Evolutionary conservation across 331 rosid genomes (phyloP).

Genomic region (Ulmus americana): DNA sequence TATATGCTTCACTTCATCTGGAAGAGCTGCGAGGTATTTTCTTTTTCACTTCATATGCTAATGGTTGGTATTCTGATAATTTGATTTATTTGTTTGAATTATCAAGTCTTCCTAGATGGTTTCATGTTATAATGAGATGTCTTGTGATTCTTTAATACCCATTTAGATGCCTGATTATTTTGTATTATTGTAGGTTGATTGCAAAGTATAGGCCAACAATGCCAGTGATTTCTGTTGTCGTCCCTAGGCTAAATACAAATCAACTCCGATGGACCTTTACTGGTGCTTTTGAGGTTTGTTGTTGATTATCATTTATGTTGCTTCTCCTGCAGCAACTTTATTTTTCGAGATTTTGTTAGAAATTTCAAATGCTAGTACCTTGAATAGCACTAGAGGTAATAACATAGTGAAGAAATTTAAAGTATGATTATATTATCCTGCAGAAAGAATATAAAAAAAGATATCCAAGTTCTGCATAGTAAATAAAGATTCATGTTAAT

Average conservation of each 20-base stretch:
- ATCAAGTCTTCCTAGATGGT: background rate
- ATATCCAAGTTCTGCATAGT: too few relatives aligned
- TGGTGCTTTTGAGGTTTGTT: conserved; percentile 39
- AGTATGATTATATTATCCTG: background rate
- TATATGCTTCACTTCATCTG: conserved; percentile 77
- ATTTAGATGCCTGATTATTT: background rate
- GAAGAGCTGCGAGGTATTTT: conserved; percentile 44
- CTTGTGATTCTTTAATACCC: too few relatives aligned
- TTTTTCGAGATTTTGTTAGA: background rate
- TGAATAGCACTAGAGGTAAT: background rate
- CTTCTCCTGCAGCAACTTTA: background rate
- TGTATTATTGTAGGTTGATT: conserved; percentile 22
- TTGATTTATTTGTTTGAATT: background rate
- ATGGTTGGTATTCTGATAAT: background rate
- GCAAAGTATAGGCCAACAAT: conserved; percentile 38
- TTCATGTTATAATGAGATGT: conserved; percentile 1
- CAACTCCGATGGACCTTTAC: conserved; percentile 37
- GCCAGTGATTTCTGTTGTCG: conserved; percentile 42
- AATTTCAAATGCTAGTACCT: background rate
- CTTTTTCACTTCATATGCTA: conserved; percentile 9
- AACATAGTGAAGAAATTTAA: background rate
- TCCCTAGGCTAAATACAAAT: conserved; percentile 39
- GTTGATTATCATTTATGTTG: background rate
- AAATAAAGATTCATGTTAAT: too few relatives aligned
- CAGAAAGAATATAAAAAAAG: background rate